These are phyloP conservation scores for Epichloe uncinata DNA, from an alignment of 2,329 filamentous ascomycete species.

Conservation along the genomic window DNA sequence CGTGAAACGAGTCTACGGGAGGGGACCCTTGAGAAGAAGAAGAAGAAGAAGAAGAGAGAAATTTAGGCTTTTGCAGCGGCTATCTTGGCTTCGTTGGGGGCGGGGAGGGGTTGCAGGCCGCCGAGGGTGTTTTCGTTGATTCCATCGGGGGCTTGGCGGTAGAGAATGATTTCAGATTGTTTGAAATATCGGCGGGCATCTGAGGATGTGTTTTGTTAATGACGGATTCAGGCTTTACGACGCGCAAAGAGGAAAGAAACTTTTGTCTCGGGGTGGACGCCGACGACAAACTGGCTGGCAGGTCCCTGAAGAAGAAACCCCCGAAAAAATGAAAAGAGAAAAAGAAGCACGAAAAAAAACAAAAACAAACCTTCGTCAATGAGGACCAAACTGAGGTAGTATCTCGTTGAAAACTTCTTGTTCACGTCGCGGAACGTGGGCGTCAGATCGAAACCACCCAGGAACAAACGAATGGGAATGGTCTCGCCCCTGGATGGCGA, in stretches of 20 bases:
- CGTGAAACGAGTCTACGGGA: background rate
- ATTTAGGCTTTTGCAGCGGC: conserved; percentile 21
- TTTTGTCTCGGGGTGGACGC: too few species aligned
- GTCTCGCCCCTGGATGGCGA: conserved; percentile 92
- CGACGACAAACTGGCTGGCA: too few species aligned
- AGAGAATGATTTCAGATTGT: conserved; percentile 96
- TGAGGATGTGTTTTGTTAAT: conserved; percentile 17
- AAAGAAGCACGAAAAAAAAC: conserved; percentile 1
- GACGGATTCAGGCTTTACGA: background rate
- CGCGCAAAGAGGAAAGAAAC: too few species aligned
- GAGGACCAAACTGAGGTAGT: conserved; percentile 90
- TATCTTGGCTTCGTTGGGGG: conserved; percentile 32
- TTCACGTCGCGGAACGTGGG: conserved; percentile 98
- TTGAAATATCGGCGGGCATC: conserved; percentile 98
- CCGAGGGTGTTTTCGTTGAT: conserved; percentile 16
- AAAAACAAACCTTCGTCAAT: conserved; percentile 73
- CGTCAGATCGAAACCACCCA: conserved; percentile 93
- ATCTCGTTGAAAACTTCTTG: conserved; percentile 98
- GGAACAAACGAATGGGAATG: conserved; percentile 91
- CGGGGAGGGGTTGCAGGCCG: conserved; percentile 26
- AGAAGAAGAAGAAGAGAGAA: background rate
- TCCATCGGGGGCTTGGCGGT: conserved; percentile 60
- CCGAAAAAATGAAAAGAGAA: background rate
- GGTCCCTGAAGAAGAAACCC: too few species aligned
- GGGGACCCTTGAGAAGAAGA: background rate